These are phyloP conservation scores for Euphorbia peplus DNA, from an alignment of 345 rosid species.

Conservation along the genomic window DNA sequence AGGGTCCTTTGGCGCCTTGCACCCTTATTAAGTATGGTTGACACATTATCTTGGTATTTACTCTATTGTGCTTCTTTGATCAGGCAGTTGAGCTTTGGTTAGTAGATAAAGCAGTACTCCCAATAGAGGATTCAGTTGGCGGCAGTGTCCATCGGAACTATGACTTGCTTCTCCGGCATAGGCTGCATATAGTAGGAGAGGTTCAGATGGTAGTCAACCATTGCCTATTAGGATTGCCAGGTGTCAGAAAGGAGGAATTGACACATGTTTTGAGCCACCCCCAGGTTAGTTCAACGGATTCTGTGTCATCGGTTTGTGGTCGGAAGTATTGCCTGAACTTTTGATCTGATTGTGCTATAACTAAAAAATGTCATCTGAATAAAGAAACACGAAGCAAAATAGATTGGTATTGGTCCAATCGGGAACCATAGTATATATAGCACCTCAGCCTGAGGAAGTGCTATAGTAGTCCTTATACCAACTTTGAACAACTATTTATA, in stretches of 20 bases:
- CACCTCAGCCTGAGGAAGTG: too few species aligned
- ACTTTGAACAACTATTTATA: too few species aligned
- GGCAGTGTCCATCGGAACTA: constrained; percentile 96
- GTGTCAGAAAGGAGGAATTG: constrained; percentile 60
- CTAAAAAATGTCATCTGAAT: neutral
- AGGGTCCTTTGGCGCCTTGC: too few species aligned
- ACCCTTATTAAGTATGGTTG: too few species aligned
- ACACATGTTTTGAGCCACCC: constrained; percentile 87
- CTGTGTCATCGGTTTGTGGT: neutral
- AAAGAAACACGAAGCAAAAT: too few species aligned
- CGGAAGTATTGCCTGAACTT: neutral
- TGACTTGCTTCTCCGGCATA: constrained; percentile 89
- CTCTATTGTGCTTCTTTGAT: constrained; percentile 16
- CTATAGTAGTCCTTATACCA: too few species aligned
- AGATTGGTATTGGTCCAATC: too few species aligned
- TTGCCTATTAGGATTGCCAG: constrained; percentile 81
- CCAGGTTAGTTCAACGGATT: constrained; percentile 44
- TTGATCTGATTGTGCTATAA: neutral
- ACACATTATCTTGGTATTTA: neutral
- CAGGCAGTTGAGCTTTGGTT: constrained; percentile 97
- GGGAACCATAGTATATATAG: too few species aligned
- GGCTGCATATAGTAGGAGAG: constrained; percentile 93
- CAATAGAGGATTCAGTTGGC: constrained; percentile 85
- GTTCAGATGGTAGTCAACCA: constrained; percentile 75
- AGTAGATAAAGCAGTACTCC: constrained; percentile 89